These are phyloP conservation scores for Mucor plumbeus DNA, from an alignment of 371 early-diverging fungal species.

Conservation along the genomic window DNA sequence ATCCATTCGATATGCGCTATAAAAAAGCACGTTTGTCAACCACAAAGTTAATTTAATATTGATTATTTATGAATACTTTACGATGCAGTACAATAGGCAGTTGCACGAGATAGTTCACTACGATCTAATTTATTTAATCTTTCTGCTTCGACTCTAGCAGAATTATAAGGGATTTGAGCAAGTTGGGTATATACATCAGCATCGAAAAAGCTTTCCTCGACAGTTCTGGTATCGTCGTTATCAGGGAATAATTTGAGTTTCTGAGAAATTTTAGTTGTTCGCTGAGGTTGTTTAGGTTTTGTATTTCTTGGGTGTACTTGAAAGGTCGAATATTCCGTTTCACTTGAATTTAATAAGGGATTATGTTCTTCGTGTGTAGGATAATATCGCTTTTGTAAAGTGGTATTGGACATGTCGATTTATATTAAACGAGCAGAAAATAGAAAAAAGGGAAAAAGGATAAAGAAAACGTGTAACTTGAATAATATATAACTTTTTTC, in stretches of 20 bases:
- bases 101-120: conserved; percentile 66
- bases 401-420: not conserved
- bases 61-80: conserved; percentile 25
- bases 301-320: not conserved
- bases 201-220: conserved; percentile 23
- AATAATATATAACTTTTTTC: not conserved
- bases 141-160: conserved; percentile 47
- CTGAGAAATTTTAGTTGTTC: conserved; percentile 88
- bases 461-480: conserved; percentile 4
- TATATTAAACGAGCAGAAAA: not conserved
- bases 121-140: conserved; percentile 47
- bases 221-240: conserved; percentile 59
- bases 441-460: not conserved
- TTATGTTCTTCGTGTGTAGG: not conserved
- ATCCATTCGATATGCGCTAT: conserved; percentile 65
- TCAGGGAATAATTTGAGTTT: conserved; percentile 91
- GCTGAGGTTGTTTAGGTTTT: conserved; percentile 51
- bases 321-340: conserved; percentile 2
- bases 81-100: conserved; percentile 89
- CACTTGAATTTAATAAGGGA: not conserved
- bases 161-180: conserved; percentile 51
- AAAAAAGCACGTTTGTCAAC: not conserved
- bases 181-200: conserved; percentile 52
- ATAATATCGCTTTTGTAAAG: not conserved
- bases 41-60: not conserved